Base-by-base conservation (phyloP, 177 flowering plant species). In the Vitis hybrid region DNA sequence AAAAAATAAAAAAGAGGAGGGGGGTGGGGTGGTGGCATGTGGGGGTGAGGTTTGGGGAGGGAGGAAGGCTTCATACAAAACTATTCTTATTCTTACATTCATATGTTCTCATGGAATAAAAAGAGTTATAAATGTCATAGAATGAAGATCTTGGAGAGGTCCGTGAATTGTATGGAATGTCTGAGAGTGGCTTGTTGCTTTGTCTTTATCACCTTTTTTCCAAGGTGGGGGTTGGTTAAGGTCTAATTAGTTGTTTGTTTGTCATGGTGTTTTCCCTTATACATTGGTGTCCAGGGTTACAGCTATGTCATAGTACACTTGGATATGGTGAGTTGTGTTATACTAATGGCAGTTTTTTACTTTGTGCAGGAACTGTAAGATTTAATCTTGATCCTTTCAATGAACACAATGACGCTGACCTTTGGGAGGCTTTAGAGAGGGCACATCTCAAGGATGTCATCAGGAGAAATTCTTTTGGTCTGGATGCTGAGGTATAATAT, bases 361-460 rank as follows among this genome's bases (percentile, higher is more conserved):
- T 64, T 26, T 48, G 8, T 64, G 17, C 34, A 82, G 83, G 86
- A 65, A 93, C 91, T 70, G 89, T 94, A 18, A 75, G 99, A 19
- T 94, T 91, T 68, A 94, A 94, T 82, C 91, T 94, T 62, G 99
- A 94, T 77, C 99, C 99, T 64, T 92, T 93, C 60, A 69, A 70
- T 74, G 94, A 93, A 62, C 97, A 94, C 73, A 94, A 82, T 77
- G 98, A 94, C 83, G 87, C 94, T 70, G 96, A 92, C 67, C 87
- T 94, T 11, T 93, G 99, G 99, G 99, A 94, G 83, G 89, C 96
- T 74, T 76, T 94, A 52, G 97, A 94, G 78, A 81, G 99, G 76
- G 95, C 97, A 62, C 94, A 94, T 77, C 79, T 94, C 5, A 93
- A 94, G 81, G 99, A 90, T 75, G 94, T 82, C 40, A 84, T 94